Evolutionary conservation across 2,329 filamentous ascomycete species (phyloP), one percentile per base, ranked within the genome.

Genomic region (Ophiostoma piceae): DNA sequence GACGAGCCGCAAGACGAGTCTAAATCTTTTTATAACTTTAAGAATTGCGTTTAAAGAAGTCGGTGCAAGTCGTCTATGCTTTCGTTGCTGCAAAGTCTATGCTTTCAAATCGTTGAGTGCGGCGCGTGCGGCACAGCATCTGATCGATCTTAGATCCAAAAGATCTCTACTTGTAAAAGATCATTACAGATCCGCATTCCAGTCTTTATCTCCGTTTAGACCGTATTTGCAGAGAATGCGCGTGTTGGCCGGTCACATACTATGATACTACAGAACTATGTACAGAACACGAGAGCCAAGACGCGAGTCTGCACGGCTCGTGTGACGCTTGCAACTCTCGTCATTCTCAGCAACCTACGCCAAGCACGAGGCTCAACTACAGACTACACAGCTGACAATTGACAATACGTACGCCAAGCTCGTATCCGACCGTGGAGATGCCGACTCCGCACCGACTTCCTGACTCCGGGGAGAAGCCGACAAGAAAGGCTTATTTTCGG

Each of bases 201-300:
- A 51, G 22, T 26, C 22, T 47, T 16, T 5, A 47, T n/a, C 43
- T 47, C 43, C 16, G 43, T 47, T 16, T 47, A 29, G 26, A n/a
- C n/a, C 2, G 26, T 29, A 5, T 43, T 43, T 43, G 41, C 41
- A 4, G 41, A 43, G 43, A 47, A n/a, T 47, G 43, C 4, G 16
- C 41, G 43, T 47, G 43, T 47, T n/a, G 43, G 43, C 43, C 43
- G 43, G 43, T 16, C 41, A 19, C 19, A 47, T 47, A n/a, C 43
- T 19, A n/a, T n/a, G n/a, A n/a, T n/a, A n/a, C n/a, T n/a, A n/a
- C n/a, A n/a, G n/a, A n/a, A n/a, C n/a, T n/a, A n/a, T n/a, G n/a
- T n/a, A n/a, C 35, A 35, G 51, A 57, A 57, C 51, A 57, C 51
- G 51, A 57, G 51, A 26, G 51, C 51, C 51, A 57, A 57, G 51